Evolutionary conservation across 2,329 filamentous ascomycete genomes (phyloP), one percentile per base, ranked within the genome.

Genomic region (Ophiostoma quercus): DNA sequence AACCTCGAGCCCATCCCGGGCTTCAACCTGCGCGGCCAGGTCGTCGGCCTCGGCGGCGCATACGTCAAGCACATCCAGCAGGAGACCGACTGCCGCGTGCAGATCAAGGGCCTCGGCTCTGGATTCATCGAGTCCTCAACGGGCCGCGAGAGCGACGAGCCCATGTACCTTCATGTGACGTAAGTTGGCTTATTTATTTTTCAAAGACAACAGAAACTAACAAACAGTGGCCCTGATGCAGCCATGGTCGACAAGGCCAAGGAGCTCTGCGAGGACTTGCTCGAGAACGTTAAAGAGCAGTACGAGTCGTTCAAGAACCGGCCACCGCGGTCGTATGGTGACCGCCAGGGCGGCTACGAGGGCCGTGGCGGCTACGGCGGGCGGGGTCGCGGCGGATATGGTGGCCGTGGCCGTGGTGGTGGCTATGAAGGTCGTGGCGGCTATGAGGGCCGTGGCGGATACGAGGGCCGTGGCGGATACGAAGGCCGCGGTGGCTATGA

Each of bases 11-110:
- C 94, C 0, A 88, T 98, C 68, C 92, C 90, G 32, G 95, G 95
- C 25, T 99, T 99, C 82, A 99, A 99, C 77, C 84, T 99, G 66
- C 91, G 95, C 73, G 95, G 95, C 68, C 94, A 98, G 78, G 94
- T 99, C 66, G 95, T 99, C 69, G 95, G 95, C 67, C 91, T 94
- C 75, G 93, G 93, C 41, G 95, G 95, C 71, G 91, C 92, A 62
- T 97, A 98, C 77, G 95, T 99, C 72, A 99, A 99, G 80, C 94
- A 97, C 77, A 98, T 99, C 74, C 95, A 98, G 80, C 89, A 94
- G 77, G 93, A 97, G 80, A 98, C 95, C 16, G 87, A 92, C 72
- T 98, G 95, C 79, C 92, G 94, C 75, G 95, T 99, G 34, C 95
- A 99, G 79, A 99, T 99, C 82, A 99, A 99, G 79, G 95, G 95